phyloP scores from a whole-genome alignment of 257 asterid species.

The Jacaranda copaia region DNA sequence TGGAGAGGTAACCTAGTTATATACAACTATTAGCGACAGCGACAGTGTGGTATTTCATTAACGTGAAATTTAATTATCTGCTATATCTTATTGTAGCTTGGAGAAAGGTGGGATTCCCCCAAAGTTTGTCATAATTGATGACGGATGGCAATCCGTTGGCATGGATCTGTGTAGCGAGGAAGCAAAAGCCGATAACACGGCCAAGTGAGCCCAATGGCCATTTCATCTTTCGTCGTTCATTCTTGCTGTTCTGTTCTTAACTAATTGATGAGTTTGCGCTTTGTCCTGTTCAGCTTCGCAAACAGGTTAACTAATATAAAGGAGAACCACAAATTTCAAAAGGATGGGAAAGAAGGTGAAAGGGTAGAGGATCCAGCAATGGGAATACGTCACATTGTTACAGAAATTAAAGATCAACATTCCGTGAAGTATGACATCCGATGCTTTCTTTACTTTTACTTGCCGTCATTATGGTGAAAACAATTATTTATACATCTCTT shows the following conservation, averaged over 20 bases:
- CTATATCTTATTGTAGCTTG: slow-evolving; percentile 54
- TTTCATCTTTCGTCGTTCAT: not conserved
- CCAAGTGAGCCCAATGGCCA: slow-evolving; percentile 63
- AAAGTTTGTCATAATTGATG: slow-evolving; percentile 85
- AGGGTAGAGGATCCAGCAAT: slow-evolving; percentile 70
- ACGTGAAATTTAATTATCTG: not conserved
- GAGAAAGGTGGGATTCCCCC: slow-evolving; percentile 85
- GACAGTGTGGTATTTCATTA: not conserved
- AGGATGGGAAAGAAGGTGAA: slow-evolving; percentile 75
- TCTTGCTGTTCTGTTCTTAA: not conserved
- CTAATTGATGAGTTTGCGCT: not conserved
- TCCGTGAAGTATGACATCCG: slow-evolving; percentile 58
- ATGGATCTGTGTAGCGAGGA: slow-evolving; percentile 73
- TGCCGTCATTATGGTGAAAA: not conserved
- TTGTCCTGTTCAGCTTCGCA: slow-evolving; percentile 69
- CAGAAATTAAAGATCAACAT: slow-evolving; percentile 68
- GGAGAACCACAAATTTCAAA: slow-evolving; percentile 91
- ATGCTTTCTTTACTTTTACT: slow-evolving; percentile 11
- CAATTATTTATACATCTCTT: not conserved
- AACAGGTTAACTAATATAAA: slow-evolving; percentile 76
- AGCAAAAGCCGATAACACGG: slow-evolving; percentile 70
- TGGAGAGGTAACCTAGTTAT: slow-evolving; percentile 61
- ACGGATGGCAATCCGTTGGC: slow-evolving; percentile 95
- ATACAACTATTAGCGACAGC: not conserved
- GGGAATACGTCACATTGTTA: slow-evolving; percentile 76